Conservation (phyloP, 345 rosid species). For the Xanthoceras sorbifolium region DNA sequence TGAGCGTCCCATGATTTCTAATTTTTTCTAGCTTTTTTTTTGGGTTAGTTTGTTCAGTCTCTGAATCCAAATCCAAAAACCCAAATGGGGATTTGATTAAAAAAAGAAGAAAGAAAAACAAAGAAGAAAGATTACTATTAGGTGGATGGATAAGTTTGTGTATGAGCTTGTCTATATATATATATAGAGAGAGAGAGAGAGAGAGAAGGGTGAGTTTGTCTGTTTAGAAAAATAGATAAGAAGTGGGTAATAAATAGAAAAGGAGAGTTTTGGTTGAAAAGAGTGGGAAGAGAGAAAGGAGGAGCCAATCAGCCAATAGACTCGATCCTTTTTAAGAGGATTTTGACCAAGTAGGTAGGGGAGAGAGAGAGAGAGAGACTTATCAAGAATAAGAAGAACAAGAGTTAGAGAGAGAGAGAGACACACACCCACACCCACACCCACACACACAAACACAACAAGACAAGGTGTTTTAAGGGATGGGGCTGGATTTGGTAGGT, state of each 20-base stretch:
- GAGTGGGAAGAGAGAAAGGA: slow-evolving; percentile 13
- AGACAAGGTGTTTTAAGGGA: slow-evolving; percentile 9
- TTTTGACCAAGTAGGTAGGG: slow-evolving; percentile 58
- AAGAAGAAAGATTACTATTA: not conserved
- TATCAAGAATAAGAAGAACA: slow-evolving; percentile 27
- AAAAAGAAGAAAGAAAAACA: no score
- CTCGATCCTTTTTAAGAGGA: slow-evolving; percentile 23
- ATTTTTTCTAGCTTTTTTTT: no score
- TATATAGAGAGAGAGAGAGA: not conserved
- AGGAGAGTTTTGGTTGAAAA: not conserved
- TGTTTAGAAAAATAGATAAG: not conserved
- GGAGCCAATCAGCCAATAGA: slow-evolving; percentile 17
- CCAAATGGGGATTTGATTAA: no score
- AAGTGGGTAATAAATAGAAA: not conserved
- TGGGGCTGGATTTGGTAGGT: slow-evolving; percentile 57
- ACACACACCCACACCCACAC: no score
- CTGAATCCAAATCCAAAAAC: not conserved
- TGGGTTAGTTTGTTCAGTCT: not conserved
- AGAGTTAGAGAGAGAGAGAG: not conserved
- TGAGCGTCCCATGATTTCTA: slow-evolving; percentile 78
- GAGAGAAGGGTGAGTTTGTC: not conserved
- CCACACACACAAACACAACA: no score
- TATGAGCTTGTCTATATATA: not conserved
- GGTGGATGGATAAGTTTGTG: not conserved
- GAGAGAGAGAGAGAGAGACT: no score